Conservation (phyloP, 208 protist genomes). For the Hexamita inflata region DNA sequence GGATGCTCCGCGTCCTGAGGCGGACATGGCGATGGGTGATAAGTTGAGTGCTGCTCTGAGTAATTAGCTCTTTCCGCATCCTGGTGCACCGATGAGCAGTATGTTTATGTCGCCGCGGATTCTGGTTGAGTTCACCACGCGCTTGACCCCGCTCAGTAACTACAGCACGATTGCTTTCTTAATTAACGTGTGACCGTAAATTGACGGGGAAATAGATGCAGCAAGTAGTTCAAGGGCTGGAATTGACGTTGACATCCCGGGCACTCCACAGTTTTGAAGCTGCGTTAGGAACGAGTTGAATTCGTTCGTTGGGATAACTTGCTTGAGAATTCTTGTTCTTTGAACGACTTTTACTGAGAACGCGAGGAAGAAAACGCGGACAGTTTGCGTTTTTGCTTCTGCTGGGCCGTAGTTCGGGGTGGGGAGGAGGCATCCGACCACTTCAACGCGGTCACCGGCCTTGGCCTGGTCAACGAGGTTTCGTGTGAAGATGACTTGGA, state of each 20-base stretch:
- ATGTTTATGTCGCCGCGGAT: constrained; percentile 1
- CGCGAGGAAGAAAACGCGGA: not conserved
- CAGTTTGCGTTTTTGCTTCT: not conserved
- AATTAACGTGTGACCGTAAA: constrained; percentile 84
- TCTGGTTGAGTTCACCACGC: not conserved
- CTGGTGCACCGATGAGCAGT: constrained; percentile 38
- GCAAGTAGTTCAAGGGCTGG: constrained; percentile 52
- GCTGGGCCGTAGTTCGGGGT: not conserved
- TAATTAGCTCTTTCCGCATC: constrained; percentile 95
- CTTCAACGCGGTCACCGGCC: constrained; percentile 3
- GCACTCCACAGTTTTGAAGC: not conserved
- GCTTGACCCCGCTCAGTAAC: constrained; percentile 62
- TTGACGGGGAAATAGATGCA: constrained; percentile 83
- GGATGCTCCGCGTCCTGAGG: constrained; percentile 85
- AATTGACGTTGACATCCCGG: not conserved
- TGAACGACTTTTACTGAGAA: not conserved
- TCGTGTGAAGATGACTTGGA: not conserved
- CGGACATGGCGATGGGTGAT: constrained; percentile 89
- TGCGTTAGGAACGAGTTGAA: not conserved
- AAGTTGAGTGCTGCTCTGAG: constrained; percentile 91
- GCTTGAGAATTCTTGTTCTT: not conserved
- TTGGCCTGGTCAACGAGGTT: not conserved
- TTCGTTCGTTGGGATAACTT: not conserved
- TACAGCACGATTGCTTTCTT: constrained; percentile 83
- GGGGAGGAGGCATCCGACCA: not conserved